A percentile compares a stretch with the other conserved stretches of the same genome.
Conservation (phyloP, 306 rosid genomes). For the Acacia acuminata region DNA sequence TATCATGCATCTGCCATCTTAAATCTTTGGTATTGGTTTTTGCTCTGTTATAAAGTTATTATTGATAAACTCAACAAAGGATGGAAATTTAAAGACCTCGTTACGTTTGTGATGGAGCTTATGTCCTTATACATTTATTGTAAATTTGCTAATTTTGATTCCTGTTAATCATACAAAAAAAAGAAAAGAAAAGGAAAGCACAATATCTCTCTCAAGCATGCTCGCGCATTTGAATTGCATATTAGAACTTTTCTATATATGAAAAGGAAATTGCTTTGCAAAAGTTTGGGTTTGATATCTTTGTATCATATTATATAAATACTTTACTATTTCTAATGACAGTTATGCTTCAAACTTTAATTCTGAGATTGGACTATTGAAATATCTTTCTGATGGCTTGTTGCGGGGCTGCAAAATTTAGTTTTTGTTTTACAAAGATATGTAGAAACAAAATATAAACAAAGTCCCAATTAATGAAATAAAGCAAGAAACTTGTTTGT, state of each 20-base stretch:
- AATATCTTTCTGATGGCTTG: neutral
- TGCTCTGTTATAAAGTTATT: neutral
- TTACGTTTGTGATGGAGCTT: neutral
- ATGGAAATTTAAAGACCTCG: neutral
- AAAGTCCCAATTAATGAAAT: neutral
- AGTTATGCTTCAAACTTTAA: neutral
- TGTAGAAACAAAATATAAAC: neutral
- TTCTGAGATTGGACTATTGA: neutral
- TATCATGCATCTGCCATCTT: slow-evolving; percentile 3
- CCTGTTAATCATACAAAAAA: neutral
- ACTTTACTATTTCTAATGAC: neutral
- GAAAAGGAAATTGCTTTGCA: neutral
- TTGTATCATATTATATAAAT: too few relatives aligned
- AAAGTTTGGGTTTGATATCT: too few relatives aligned
- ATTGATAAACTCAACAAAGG: slow-evolving; percentile 9
- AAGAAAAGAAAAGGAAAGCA: neutral
- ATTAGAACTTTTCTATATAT: neutral
- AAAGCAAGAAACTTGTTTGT: neutral
- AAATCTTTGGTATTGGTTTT: neutral
- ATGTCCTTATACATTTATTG: neutral
- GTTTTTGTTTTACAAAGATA: neutral
- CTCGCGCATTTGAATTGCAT: neutral
- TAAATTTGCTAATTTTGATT: slow-evolving; percentile 7
- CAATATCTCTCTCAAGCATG: neutral
- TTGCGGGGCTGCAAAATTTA: neutral